Percentiles rank a stretch among this genome's conserved stretches.
Evolutionary conservation across 2,329 filamentous ascomycete genomes (phyloP).

Genomic region (Xylaria sp.): DNA sequence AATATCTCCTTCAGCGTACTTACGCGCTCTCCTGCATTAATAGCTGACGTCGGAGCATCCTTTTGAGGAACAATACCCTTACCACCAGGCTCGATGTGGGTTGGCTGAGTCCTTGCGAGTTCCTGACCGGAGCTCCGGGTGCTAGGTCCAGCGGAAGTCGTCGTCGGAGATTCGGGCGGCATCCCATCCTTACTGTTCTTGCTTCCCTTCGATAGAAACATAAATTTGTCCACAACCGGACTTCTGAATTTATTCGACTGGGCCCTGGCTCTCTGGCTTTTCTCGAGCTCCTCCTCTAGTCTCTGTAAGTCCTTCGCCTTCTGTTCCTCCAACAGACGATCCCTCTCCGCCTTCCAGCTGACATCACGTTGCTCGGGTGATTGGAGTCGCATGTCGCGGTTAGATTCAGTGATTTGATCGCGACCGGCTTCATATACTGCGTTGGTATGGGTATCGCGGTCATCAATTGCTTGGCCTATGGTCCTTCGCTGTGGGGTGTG

Average conservation of each 20-base stretch:
- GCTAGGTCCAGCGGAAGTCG: conserved; percentile 50
- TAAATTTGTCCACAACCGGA: conserved; percentile 62
- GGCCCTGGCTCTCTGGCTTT: conserved; percentile 46
- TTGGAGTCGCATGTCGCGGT: conserved; percentile 38
- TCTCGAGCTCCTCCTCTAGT: conserved; percentile 57
- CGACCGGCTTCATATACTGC: conserved; percentile 39
- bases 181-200: conserved; percentile 54
- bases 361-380: conserved; percentile 47
- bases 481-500: conserved; percentile 38
- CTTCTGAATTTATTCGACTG: conserved; percentile 51
- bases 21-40: conserved; percentile 82
- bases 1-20: conserved; percentile 51
- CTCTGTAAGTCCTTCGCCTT: conserved; percentile 61
- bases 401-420: conserved; percentile 37
- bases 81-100: conserved; percentile 57
- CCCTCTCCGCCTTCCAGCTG: conserved; percentile 60
- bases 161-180: conserved; percentile 50
- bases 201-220: conserved; percentile 57
- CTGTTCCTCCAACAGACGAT: conserved; percentile 62
- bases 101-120: conserved; percentile 43
- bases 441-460: conserved; percentile 27
- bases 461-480: conserved; percentile 31
- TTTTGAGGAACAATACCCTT: conserved; percentile 63
- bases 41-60: conserved; percentile 83
- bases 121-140: conserved; percentile 37